These are phyloP conservation scores for Litchi chinensis DNA, from an alignment of 345 rosid genomes.

Conservation along the genomic window DNA sequence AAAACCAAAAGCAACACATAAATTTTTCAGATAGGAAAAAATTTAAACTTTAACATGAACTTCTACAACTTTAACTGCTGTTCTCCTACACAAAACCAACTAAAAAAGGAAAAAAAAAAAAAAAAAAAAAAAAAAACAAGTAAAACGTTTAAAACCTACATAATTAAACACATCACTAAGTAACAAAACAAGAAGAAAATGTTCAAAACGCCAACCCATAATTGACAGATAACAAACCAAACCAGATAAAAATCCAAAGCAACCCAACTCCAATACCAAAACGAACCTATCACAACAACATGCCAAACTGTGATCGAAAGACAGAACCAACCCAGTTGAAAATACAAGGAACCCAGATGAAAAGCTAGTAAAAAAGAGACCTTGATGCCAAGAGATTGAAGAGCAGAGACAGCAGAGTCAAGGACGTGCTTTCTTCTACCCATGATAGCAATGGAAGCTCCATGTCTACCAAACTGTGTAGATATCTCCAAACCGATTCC, in stretches of 20 bases:
- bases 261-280: too few relatives aligned
- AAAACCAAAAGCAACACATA: too few relatives aligned
- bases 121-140: not conserved
- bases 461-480: conserved; percentile 69
- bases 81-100: not conserved
- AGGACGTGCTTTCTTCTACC: conserved; percentile 70
- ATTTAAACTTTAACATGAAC: not conserved
- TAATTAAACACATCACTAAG: not conserved
- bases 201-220: not conserved
- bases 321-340: not conserved
- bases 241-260: too few relatives aligned
- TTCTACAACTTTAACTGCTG: not conserved
- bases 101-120: too few relatives aligned
- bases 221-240: not conserved
- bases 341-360: not conserved
- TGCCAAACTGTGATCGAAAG: too few relatives aligned
- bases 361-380: conserved; percentile 24
- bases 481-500: conserved; percentile 88
- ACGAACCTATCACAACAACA: too few relatives aligned
- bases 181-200: not conserved
- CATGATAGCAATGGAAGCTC: conserved; percentile 78
- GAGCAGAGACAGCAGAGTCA: conserved; percentile 63
- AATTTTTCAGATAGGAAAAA: too few relatives aligned
- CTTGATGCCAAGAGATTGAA: conserved; percentile 61
- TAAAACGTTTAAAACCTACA: not conserved